These are phyloP conservation scores for Hanseniaspora jakobsenii DNA, from an alignment of 805 yeast genomes.

Conservation along the genomic window DNA sequence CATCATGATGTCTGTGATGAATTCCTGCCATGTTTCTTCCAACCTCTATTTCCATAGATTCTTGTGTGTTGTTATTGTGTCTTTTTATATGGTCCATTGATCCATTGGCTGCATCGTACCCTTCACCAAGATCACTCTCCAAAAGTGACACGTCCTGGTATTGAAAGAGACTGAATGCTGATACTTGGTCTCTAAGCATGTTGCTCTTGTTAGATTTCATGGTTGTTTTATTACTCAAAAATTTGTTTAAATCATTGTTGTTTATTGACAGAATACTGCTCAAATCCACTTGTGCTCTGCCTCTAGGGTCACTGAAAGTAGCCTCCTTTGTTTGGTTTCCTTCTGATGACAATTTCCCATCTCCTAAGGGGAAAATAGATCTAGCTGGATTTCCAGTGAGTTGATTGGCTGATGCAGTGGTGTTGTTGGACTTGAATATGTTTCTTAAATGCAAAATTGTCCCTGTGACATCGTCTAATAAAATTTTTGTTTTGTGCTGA, in stretches of 20 bases:
- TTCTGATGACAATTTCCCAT: no score
- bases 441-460: conserved; percentile 59
- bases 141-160: conserved; percentile 19
- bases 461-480: conserved; percentile 73
- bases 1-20: no score
- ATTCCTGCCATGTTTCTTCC: no score
- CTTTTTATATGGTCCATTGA: conserved; percentile 59
- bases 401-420: no score
- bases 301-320: no score
- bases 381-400: no score
- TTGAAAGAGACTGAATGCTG: conserved; percentile 12
- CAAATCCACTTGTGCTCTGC: conserved; percentile 27
- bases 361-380: no score
- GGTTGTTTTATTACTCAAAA: conserved; percentile 23
- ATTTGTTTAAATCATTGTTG: conserved; percentile 26
- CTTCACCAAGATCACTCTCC: conserved; percentile 23
- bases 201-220: conserved; percentile 16
- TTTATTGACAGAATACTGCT: neutral
- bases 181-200: conserved; percentile 4
- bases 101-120: conserved; percentile 26
- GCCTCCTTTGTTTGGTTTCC: no score
- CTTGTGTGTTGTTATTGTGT: conserved; percentile 23
- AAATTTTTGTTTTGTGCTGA: conserved; percentile 69
- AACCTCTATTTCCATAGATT: conserved; percentile 34
- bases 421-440: conserved; percentile 46